phyloP scores from a whole-genome alignment of 257 asterid species.

The Osmanthus fragrans region DNA sequence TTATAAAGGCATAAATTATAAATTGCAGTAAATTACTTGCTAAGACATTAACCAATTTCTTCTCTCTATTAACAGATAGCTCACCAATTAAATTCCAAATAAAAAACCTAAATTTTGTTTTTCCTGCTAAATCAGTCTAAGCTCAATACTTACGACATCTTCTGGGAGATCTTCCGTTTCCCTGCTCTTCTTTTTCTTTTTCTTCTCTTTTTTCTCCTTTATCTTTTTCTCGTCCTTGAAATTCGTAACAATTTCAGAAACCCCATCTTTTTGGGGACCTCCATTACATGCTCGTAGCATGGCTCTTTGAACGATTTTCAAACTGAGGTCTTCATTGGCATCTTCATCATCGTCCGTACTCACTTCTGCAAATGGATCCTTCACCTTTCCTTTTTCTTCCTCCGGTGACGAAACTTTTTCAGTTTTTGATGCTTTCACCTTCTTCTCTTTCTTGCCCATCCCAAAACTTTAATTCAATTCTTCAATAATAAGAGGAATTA shows the following conservation, averaged over 20 bases:
- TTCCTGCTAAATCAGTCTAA: conserved; percentile 6
- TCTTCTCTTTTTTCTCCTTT: conserved; percentile 45
- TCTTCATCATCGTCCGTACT: conserved; percentile 57
- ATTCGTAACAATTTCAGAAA: conserved; percentile 36
- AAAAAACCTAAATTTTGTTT: neutral
- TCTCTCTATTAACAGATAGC: neutral
- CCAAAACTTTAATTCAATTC: neutral
- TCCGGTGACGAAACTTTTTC: conserved; percentile 33
- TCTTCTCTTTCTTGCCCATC: conserved; percentile 55
- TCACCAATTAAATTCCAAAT: neutral
- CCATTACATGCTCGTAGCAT: conserved; percentile 33
- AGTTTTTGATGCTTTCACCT: conserved; percentile 25
- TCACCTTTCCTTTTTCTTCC: conserved; percentile 34
- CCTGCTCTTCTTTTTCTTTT: conserved; percentile 38
- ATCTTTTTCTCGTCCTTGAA: conserved; percentile 36
- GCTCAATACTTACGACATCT: conserved; percentile 39
- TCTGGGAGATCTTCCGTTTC: conserved; percentile 34
- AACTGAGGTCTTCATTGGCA: conserved; percentile 83
- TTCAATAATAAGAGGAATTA: neutral
- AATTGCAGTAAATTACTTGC: neutral
- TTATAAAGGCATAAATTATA: neutral
- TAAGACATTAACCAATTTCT: neutral
- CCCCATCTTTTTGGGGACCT: conserved; percentile 26
- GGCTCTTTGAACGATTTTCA: conserved; percentile 67
- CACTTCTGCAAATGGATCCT: conserved; percentile 15